Percentiles rank a stretch among this genome's conserved stretches.
These are phyloP conservation scores for Dictyostelium brefeldianum DNA, from an alignment of 78 protist genomes.

Conservation along the genomic window DNA sequence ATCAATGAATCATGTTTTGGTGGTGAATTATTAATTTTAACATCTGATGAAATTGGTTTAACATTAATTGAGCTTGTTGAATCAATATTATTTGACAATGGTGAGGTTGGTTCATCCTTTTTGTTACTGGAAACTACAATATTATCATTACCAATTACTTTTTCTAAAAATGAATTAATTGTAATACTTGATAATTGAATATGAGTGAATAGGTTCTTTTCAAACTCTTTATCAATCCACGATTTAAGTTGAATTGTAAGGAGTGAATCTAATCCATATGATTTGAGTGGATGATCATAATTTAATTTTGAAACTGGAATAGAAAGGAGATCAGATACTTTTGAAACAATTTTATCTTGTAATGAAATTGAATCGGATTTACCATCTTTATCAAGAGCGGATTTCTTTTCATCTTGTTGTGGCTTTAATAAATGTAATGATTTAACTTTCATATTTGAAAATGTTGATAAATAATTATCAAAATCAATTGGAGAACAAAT, in stretches of 20 bases:
- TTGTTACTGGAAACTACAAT: neutral
- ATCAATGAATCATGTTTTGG: neutral
- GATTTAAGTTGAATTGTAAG: slow-evolving; percentile 61
- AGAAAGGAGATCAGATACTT: slow-evolving; percentile 31
- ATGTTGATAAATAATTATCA: neutral
- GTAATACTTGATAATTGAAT: slow-evolving; percentile 40
- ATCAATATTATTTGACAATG: neutral
- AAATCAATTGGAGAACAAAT: slow-evolving; percentile 30
- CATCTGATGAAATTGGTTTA: neutral
- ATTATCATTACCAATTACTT: neutral
- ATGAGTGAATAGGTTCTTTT: slow-evolving; percentile 47
- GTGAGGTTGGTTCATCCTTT: neutral
- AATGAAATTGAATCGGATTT: neutral
- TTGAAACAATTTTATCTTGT: neutral
- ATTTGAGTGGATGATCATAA: slow-evolving; percentile 28
- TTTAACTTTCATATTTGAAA: slow-evolving; percentile 31
- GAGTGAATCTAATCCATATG: slow-evolving; percentile 77
- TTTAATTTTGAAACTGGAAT: slow-evolving; percentile 28
- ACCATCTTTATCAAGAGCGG: neutral
- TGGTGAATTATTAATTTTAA: neutral
- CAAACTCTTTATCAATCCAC: slow-evolving; percentile 67
- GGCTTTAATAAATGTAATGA: slow-evolving; percentile 17
- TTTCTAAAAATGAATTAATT: slow-evolving; percentile 24
- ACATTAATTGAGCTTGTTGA: neutral
- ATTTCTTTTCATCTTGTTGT: neutral